These are phyloP conservation scores for Sporothrix luriei DNA, from an alignment of 2,329 filamentous ascomycete genomes.

Conservation along the genomic window DNA sequence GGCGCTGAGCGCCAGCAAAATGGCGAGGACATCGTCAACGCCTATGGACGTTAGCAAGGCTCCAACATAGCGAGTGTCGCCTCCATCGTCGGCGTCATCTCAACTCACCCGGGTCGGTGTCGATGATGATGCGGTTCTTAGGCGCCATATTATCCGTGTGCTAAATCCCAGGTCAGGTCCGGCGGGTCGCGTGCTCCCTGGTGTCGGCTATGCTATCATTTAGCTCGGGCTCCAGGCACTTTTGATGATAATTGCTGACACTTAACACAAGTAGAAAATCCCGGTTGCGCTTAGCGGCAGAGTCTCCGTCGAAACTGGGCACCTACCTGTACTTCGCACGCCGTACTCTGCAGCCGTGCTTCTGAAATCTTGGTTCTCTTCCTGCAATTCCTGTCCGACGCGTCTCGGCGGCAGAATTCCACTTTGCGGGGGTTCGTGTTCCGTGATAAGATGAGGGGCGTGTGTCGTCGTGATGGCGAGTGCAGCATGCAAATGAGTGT, in stretches of 20 bases:
- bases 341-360: conserved; percentile 10
- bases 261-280: not conserved
- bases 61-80: not conserved
- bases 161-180: conserved; percentile 1
- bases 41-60: conserved; percentile 51
- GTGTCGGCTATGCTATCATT: not conserved
- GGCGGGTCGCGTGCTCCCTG: not conserved
- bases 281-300: conserved; percentile 10
- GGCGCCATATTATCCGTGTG: conserved; percentile 57
- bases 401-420: conserved; percentile 22
- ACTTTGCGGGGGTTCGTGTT: conserved; percentile 21
- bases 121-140: conserved; percentile 83
- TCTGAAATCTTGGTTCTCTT: not conserved
- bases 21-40: conserved; percentile 86
- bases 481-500: too few relatives aligned
- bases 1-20: conserved; percentile 82
- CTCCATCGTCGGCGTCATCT: not conserved
- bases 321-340: not conserved
- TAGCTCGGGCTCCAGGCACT: not conserved
- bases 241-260: not conserved
- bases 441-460: conserved; percentile 17
- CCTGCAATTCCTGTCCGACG: not conserved
- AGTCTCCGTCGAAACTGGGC: not conserved
- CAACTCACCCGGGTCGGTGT: conserved; percentile 79
- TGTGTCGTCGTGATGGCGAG: not conserved